Conservation (phyloP, 2,329 filamentous ascomycete genomes). For the Acrodontium crateriforme region DNA sequence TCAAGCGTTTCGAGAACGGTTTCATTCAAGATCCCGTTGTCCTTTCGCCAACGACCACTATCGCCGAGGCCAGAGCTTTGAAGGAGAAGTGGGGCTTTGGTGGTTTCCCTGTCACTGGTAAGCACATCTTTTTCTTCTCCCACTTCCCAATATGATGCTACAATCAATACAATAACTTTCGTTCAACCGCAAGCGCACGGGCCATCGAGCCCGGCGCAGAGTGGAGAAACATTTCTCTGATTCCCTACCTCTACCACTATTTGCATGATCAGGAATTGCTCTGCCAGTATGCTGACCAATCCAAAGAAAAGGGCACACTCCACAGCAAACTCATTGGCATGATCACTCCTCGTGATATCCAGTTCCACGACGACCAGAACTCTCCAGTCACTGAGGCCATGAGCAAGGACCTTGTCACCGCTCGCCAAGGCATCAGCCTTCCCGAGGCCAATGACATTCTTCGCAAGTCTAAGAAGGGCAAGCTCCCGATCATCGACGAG, state of each 20-base stretch:
- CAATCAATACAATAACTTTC: constrained; percentile 87
- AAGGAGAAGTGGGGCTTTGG: constrained; percentile 99
- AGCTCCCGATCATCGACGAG: constrained; percentile 37
- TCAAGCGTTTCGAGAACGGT: constrained; percentile 83
- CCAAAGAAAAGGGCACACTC: constrained; percentile 72
- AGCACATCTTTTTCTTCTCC: constrained; percentile 29
- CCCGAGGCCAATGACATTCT: constrained; percentile 85
- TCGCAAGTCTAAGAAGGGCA: constrained; percentile 89
- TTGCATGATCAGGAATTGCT: too few relatives aligned
- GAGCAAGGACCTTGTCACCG: constrained; percentile 89
- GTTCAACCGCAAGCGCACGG: constrained; percentile 92
- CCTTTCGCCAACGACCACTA: constrained; percentile 72
- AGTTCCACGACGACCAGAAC: constrained; percentile 70
- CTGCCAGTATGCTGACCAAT: constrained; percentile 4
- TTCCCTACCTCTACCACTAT: too few relatives aligned
- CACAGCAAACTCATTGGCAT: constrained; percentile 95
- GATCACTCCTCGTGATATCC: constrained; percentile 93
- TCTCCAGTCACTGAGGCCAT: constrained; percentile 78
- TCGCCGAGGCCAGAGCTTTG: constrained; percentile 77
- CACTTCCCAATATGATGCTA: constrained; percentile 61
- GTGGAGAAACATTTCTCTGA: constrained; percentile 23
- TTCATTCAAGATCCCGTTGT: constrained; percentile 96
- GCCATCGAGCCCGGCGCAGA: constrained; percentile 20
- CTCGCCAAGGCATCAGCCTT: constrained; percentile 66
- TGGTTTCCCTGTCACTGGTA: constrained; percentile 96